Percentiles rank a stretch among this genome's conserved stretches.
Conservation (phyloP, 768 basidiomycete species). For the Tulasnella sp. region DNA sequence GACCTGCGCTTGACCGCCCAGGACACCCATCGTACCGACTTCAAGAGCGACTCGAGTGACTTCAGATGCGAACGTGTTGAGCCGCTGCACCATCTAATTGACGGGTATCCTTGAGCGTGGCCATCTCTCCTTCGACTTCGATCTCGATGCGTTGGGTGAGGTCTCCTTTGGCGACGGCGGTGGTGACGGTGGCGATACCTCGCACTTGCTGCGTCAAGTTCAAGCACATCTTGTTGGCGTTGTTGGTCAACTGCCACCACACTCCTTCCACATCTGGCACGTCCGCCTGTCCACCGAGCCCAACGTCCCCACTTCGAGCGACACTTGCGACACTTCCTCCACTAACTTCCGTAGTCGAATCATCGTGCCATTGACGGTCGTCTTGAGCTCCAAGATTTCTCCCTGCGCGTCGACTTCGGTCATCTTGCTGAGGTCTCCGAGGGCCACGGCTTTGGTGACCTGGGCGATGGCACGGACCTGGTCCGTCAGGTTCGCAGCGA, state of each 20-base stretch:
- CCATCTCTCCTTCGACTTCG: conserved; percentile 42
- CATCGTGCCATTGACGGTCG: conserved; percentile 63
- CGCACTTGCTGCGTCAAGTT: conserved; percentile 39
- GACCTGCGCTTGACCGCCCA: conserved; percentile 39
- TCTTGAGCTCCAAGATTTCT: conserved; percentile 56
- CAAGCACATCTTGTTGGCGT: conserved; percentile 48
- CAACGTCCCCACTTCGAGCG: conserved; percentile 85
- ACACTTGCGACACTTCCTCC: conserved; percentile 76
- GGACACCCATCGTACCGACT: conserved; percentile 36
- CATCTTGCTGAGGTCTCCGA: conserved; percentile 72
- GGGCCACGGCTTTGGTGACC: conserved; percentile 67
- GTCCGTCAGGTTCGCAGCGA: conserved; percentile 77
- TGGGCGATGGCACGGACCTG: conserved; percentile 90
- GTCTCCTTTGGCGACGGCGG: conserved; percentile 37
- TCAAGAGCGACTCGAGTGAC: conserved; percentile 35
- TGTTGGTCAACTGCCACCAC: conserved; percentile 48
- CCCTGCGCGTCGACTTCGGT: conserved; percentile 92
- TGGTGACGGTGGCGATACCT: conserved; percentile 35
- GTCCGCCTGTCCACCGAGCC: too few species aligned
- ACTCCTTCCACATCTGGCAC: too few species aligned
- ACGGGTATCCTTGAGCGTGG: conserved; percentile 38
- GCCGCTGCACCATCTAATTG: conserved; percentile 39
- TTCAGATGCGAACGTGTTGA: conserved; percentile 38
- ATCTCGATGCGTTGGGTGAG: conserved; percentile 39
- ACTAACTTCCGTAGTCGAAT: conserved; percentile 30